These are phyloP conservation scores for Edaphochlamys debaryana DNA, from an alignment of 139 green algal species.

Conservation along the genomic window DNA sequence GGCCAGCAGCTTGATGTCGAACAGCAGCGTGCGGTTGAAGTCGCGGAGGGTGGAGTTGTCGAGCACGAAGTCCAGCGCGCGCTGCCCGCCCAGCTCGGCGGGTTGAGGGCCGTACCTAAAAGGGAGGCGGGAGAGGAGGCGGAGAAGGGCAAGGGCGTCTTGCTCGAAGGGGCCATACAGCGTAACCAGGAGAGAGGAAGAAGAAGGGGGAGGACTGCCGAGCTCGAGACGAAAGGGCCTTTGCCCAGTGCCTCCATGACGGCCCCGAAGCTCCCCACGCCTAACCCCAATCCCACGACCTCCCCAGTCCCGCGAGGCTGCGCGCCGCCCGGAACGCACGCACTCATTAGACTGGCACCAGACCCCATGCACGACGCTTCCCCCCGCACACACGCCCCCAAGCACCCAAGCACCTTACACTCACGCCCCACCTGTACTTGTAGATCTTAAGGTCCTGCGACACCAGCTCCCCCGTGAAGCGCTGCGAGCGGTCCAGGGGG, in stretches of 20 bases:
- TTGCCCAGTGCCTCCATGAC: too few species aligned
- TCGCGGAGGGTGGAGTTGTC: constrained; percentile 60
- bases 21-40: constrained; percentile 85
- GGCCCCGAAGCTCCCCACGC: too few species aligned
- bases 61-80: constrained; percentile 92
- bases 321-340: too few species aligned
- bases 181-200: too few species aligned
- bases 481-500: constrained; percentile 49
- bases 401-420: neutral
- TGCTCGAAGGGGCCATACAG: too few species aligned
- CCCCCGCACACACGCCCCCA: neutral
- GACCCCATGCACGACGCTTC: too few species aligned
- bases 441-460: constrained; percentile 58
- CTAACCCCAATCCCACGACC: too few species aligned
- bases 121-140: too few species aligned
- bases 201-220: too few species aligned
- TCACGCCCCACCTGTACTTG: constrained; percentile 50
- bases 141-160: neutral
- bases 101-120: constrained; percentile 65
- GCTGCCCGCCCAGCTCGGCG: constrained; percentile 73
- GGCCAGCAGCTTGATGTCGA: constrained; percentile 87
- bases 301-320: too few species aligned
- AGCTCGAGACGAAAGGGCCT: too few species aligned
- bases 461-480: constrained; percentile 67
- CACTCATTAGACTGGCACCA: too few species aligned